Conservation (phyloP, 768 basidiomycete species). For the Mycena crocata region DNA sequence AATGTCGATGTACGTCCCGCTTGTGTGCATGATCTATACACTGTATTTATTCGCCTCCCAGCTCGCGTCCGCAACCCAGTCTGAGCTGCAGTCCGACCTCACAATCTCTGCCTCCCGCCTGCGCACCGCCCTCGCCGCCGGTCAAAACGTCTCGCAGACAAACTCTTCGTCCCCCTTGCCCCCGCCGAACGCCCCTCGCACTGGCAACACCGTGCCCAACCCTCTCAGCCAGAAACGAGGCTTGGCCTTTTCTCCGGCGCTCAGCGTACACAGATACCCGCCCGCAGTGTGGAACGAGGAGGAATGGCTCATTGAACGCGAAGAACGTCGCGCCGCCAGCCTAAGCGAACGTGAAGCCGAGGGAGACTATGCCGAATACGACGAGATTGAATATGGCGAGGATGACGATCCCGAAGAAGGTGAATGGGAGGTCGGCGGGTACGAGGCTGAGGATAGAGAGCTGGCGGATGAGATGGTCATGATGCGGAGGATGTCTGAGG, state of each 20-base stretch:
- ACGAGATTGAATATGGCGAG: constrained; percentile 15
- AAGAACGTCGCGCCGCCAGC: constrained; percentile 52
- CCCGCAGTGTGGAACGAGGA: constrained; percentile 89
- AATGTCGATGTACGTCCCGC: constrained; percentile 88
- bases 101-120: constrained; percentile 65
- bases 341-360: constrained; percentile 26
- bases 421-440: constrained; percentile 77
- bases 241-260: constrained; percentile 80
- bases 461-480: constrained; percentile 66
- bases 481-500: constrained; percentile 43
- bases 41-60: constrained; percentile 42
- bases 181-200: constrained; percentile 46
- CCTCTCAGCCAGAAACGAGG: constrained; percentile 46
- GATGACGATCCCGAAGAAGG: constrained; percentile 71
- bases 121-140: constrained; percentile 56
- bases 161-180: constrained; percentile 62
- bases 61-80: constrained; percentile 81
- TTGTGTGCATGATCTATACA: constrained; percentile 1
- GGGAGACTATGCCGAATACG: constrained; percentile 33
- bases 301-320: constrained; percentile 53
- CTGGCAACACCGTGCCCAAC: constrained; percentile 40
- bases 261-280: constrained; percentile 79
- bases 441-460: constrained; percentile 76
- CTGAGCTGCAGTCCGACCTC: constrained; percentile 70
- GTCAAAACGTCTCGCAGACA: constrained; percentile 61